phyloP scores from a whole-genome alignment of 1,284 basidiomycete genomes.

The Tremellales sp. region DNA sequence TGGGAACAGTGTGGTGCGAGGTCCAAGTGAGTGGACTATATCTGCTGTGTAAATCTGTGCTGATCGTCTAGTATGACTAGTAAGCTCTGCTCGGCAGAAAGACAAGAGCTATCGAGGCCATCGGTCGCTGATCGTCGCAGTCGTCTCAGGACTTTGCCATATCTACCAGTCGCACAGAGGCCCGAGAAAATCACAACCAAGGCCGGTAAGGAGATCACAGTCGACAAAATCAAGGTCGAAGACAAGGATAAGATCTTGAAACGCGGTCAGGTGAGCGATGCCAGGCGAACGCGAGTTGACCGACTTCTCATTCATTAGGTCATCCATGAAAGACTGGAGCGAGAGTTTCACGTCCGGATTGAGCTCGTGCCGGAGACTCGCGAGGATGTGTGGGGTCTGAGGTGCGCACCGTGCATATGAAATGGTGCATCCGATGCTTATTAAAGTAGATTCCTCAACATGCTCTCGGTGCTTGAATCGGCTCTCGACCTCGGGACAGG shows the following conservation, averaged over 20 bases:
- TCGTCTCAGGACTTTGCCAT: slow-evolving; percentile 51
- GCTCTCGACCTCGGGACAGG: slow-evolving; percentile 54
- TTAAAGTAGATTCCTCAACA: slow-evolving; percentile 57
- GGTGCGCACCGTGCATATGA: slow-evolving; percentile 49
- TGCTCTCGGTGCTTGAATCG: slow-evolving; percentile 57
- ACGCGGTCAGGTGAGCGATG: slow-evolving; percentile 58
- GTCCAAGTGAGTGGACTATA: slow-evolving; percentile 50
- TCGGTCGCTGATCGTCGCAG: slow-evolving; percentile 16
- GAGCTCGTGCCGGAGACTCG: slow-evolving; percentile 52
- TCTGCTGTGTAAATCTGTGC: neutral
- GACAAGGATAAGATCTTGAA: slow-evolving; percentile 59
- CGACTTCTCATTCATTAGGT: too few species aligned
- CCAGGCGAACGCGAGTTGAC: neutral
- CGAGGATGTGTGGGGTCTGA: slow-evolving; percentile 70
- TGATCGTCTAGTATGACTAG: slow-evolving; percentile 41
- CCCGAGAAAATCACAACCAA: slow-evolving; percentile 61
- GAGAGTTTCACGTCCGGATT: slow-evolving; percentile 62
- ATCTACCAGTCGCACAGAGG: slow-evolving; percentile 55
- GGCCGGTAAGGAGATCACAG: slow-evolving; percentile 63
- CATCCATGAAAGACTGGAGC: slow-evolving; percentile 79
- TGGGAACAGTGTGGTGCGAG: slow-evolving; percentile 54
- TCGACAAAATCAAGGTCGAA: slow-evolving; percentile 58
- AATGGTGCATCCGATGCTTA: neutral
- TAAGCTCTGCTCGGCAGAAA: slow-evolving; percentile 12
- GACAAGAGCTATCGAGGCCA: neutral